A percentile compares a stretch with the other conserved stretches of the same genome.
Evolutionary conservation across 2,329 filamentous ascomycete genomes (phyloP).

Genomic region (Fusarium oxysporum): DNA sequence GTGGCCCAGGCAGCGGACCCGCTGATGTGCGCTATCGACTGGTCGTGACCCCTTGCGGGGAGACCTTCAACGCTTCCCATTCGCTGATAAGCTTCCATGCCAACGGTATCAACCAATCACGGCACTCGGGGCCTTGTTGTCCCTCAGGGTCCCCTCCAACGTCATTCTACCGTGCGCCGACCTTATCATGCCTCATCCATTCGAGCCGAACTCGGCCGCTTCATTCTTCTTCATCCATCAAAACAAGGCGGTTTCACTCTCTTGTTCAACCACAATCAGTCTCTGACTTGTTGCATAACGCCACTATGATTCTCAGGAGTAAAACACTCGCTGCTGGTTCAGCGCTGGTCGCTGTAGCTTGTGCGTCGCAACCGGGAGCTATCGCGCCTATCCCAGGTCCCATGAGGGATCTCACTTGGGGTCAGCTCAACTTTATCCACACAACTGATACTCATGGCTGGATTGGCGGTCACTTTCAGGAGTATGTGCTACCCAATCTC

Average conservation of each 20-base stretch:
- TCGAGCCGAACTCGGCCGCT: conserved; percentile 24
- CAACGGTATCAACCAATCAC: conserved; percentile 7
- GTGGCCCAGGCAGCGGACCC: conserved; percentile 33
- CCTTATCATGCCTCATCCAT: conserved; percentile 34
- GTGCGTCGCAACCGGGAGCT: conserved; percentile 80
- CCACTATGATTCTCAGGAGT: conserved; percentile 44
- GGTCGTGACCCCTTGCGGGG: conserved; percentile 35
- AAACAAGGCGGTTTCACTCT: conserved; percentile 11
- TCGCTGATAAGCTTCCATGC: conserved; percentile 10
- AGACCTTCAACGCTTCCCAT: background rate
- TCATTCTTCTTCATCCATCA: conserved; percentile 23
- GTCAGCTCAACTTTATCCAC: conserved; percentile 96
- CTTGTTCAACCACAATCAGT: background rate
- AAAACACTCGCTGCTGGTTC: conserved; percentile 41
- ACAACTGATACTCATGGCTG: conserved; percentile 97
- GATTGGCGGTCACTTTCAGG: conserved; percentile 92
- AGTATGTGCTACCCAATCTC: conserved; percentile 63
- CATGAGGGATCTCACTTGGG: conserved; percentile 87
- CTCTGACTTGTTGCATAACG: background rate
- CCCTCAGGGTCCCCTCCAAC: conserved; percentile 37
- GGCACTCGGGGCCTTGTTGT: background rate
- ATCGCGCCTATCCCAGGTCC: conserved; percentile 82
- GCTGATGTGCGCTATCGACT: conserved; percentile 27
- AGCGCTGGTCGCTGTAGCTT: conserved; percentile 52
- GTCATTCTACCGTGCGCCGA: conserved; percentile 27